These are phyloP conservation scores for Strobilomyces dryophilus DNA, from an alignment of 768 basidiomycete species.

Conservation along the genomic window DNA sequence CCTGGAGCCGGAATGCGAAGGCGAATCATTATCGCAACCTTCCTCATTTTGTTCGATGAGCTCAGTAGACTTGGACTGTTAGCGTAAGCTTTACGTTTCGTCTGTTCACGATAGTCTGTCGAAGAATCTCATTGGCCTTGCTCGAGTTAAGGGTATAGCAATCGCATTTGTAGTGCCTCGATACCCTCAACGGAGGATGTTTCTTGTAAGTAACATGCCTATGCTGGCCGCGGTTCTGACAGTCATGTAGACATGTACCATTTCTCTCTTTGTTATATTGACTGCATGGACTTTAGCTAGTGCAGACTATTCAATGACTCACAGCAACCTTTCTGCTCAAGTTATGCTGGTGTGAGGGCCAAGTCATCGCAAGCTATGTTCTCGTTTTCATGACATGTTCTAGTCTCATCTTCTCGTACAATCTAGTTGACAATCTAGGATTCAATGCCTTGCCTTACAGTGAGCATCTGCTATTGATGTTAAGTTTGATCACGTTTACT, in stretches of 20 bases:
- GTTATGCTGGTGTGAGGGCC: neutral
- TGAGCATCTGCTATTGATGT: neutral
- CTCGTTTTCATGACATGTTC: neutral
- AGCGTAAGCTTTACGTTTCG: neutral
- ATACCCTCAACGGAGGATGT: slow-evolving; percentile 2
- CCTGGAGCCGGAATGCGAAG: slow-evolving; percentile 16
- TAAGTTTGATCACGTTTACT: slow-evolving; percentile 13
- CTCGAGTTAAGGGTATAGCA: neutral
- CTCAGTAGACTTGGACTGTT: slow-evolving; percentile 10
- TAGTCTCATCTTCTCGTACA: slow-evolving; percentile 1
- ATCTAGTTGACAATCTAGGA: neutral
- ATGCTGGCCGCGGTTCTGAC: neutral
- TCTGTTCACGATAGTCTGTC: slow-evolving; percentile 6
- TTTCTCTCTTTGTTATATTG: slow-evolving; percentile 9
- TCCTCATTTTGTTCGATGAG: slow-evolving; percentile 13
- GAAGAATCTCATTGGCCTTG: slow-evolving; percentile 11
- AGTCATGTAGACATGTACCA: neutral
- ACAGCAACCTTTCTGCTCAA: neutral
- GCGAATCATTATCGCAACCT: slow-evolving; percentile 11
- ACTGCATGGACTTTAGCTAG: slow-evolving; percentile 4
- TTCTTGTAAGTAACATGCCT: neutral
- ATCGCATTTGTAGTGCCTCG: slow-evolving; percentile 1
- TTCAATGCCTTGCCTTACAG: neutral
- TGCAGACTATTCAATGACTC: slow-evolving; percentile 1
- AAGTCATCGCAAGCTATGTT: neutral